phyloP scores from a whole-genome alignment of 1,284 basidiomycete species.

The Malassezia arunalokei region DNA sequence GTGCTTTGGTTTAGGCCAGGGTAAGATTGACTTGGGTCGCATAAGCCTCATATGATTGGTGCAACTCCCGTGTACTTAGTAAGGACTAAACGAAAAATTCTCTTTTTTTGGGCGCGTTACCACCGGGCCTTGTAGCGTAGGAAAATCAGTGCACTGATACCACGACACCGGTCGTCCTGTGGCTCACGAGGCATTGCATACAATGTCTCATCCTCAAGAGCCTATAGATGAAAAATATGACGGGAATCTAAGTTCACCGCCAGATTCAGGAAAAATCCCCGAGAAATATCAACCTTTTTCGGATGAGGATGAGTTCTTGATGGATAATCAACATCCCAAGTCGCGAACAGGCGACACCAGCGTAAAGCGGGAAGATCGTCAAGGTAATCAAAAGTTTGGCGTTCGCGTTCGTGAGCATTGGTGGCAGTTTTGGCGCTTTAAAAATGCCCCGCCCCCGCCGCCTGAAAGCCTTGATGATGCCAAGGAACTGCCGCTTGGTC shows the following conservation, averaged over 20 bases:
- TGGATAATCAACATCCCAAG: neutral
- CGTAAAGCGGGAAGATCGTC: slow-evolving; percentile 2
- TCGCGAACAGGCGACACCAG: neutral
- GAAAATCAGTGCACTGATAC: no score
- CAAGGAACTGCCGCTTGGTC: slow-evolving; percentile 51
- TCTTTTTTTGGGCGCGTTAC: no score
- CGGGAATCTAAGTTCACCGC: neutral
- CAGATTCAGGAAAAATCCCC: neutral
- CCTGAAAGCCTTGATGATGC: slow-evolving; percentile 53
- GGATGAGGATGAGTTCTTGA: neutral
- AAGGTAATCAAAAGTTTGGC: slow-evolving; percentile 29
- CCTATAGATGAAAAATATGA: neutral
- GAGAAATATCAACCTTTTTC: neutral
- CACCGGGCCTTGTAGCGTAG: no score
- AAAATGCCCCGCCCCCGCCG: slow-evolving; percentile 33
- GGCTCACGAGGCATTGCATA: neutral
- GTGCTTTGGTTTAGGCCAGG: no score
- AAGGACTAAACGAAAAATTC: no score
- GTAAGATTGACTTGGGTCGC: no score
- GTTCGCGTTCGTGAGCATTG: slow-evolving; percentile 34
- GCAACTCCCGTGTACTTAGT: no score
- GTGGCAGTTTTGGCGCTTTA: slow-evolving; percentile 41
- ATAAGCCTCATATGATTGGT: no score
- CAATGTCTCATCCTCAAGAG: neutral
- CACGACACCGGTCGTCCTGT: no score